A percentile compares a stretch with the other conserved stretches of the same genome.
Evolutionary conservation across 164 flowering plant genomes (phyloP).

Genomic region (Aristolochia californica): DNA sequence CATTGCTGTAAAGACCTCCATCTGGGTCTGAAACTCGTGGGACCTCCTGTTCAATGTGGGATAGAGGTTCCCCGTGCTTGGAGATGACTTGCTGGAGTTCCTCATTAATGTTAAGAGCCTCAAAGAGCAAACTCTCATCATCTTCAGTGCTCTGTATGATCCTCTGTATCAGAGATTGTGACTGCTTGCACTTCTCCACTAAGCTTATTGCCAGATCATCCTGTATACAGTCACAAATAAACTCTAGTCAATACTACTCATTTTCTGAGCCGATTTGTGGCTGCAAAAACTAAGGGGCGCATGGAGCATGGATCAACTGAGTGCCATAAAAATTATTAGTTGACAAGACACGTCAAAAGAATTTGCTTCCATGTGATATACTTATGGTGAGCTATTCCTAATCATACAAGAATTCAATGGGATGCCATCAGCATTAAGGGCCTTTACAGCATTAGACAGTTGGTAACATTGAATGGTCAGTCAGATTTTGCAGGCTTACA

Average conservation of each 20-base stretch:
- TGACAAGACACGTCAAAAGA: no score
- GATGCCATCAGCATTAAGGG: no score
- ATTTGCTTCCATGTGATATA: no score
- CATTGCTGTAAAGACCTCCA: neutral
- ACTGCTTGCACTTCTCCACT: slow-evolving; percentile 67
- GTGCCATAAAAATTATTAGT: neutral
- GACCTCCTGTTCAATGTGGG: neutral
- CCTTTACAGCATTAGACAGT: no score
- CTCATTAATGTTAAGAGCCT: slow-evolving; percentile 73
- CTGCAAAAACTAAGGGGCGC: no score
- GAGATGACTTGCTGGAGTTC: slow-evolving; percentile 58
- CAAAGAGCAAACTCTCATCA: slow-evolving; percentile 66
- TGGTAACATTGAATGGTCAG: no score
- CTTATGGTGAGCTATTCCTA: no score
- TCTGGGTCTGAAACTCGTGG: neutral
- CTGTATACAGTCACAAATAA: slow-evolving; percentile 46
- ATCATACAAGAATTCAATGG: no score
- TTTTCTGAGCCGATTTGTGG: no score
- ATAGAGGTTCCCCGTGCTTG: slow-evolving; percentile 17
- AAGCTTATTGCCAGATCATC: slow-evolving; percentile 64
- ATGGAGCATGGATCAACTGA: neutral
- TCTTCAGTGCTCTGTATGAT: slow-evolving; percentile 56
- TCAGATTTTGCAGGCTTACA: no score
- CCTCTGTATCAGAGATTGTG: slow-evolving; percentile 53
- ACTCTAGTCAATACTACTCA: neutral